Conservation (phyloP, 768 basidiomycete species). For the Nevesoporus exiguus region DNA sequence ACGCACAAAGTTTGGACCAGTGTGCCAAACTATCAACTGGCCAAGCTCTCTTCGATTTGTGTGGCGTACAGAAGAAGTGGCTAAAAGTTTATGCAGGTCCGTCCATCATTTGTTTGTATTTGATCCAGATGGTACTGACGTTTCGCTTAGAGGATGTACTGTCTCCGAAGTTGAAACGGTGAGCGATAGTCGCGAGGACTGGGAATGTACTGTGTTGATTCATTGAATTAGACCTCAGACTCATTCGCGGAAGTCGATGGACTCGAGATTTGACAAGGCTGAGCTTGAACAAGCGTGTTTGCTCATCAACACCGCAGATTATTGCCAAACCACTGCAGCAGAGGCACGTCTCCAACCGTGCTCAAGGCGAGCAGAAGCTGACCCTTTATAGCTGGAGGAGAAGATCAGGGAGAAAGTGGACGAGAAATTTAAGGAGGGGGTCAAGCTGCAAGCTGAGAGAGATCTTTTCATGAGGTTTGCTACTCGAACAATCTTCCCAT, state of each 20-base stretch:
- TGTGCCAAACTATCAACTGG: conserved; percentile 89
- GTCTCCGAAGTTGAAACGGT: conserved; percentile 70
- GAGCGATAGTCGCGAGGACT: conserved; percentile 6
- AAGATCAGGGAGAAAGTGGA: conserved; percentile 82
- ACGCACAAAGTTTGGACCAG: conserved; percentile 91
- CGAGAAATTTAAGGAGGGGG: conserved; percentile 69
- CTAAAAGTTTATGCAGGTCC: conserved; percentile 86
- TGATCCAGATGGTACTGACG: neutral
- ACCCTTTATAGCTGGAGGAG: conserved; percentile 72
- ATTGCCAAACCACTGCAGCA: conserved; percentile 87
- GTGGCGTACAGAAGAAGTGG: conserved; percentile 88
- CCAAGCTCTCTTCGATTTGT: conserved; percentile 78
- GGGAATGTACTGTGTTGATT: neutral
- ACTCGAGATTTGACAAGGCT: conserved; percentile 70
- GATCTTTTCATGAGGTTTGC: conserved; percentile 85
- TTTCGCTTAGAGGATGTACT: conserved; percentile 79
- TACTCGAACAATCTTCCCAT: neutral
- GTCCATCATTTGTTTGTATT: conserved; percentile 15
- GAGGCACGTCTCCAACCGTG: conserved; percentile 50
- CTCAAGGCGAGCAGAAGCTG: neutral
- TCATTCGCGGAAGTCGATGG: conserved; percentile 63
- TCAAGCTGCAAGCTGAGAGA: conserved; percentile 80
- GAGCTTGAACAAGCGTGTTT: conserved; percentile 82
- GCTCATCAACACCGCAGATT: conserved; percentile 96
- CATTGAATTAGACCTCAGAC: conserved; percentile 36